Conservation (phyloP, 441 rosid species). For the Metrosideros polymorpha region DNA sequence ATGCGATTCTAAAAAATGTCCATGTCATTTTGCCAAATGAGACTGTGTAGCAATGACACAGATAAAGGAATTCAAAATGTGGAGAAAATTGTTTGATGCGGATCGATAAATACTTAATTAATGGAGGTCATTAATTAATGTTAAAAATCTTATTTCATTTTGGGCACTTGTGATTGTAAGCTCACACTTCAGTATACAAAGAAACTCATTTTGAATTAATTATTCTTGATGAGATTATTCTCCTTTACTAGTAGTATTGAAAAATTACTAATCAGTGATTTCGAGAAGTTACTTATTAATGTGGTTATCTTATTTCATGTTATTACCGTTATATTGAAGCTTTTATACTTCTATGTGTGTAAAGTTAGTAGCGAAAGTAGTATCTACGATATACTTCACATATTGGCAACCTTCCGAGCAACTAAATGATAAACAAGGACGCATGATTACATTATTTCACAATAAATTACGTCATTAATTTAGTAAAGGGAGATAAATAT, state of each 20-base stretch:
- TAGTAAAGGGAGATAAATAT: background rate
- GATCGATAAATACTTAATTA: no score
- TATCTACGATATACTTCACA: background rate
- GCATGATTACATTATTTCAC: background rate
- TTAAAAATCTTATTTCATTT: background rate
- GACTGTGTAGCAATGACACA: background rate
- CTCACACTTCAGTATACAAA: background rate
- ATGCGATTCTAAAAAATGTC: background rate
- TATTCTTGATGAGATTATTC: background rate
- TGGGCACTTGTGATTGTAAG: background rate
- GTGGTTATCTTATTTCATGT: no score
- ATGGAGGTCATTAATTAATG: no score
- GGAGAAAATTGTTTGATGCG: background rate
- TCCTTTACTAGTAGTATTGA: background rate
- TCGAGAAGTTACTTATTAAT: no score
- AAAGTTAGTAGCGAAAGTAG: no score
- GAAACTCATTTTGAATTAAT: background rate
- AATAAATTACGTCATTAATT: background rate
- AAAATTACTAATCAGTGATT: background rate
- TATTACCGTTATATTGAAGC: no score
- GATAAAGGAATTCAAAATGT: background rate
- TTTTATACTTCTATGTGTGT: no score
- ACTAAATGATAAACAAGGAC: background rate
- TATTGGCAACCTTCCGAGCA: background rate
- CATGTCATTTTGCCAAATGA: background rate